Evolutionary conservation across 78 protist genomes (phyloP), one percentile per base, ranked within the genome.

Genomic region (Dictyostelium firmibasis): DNA sequence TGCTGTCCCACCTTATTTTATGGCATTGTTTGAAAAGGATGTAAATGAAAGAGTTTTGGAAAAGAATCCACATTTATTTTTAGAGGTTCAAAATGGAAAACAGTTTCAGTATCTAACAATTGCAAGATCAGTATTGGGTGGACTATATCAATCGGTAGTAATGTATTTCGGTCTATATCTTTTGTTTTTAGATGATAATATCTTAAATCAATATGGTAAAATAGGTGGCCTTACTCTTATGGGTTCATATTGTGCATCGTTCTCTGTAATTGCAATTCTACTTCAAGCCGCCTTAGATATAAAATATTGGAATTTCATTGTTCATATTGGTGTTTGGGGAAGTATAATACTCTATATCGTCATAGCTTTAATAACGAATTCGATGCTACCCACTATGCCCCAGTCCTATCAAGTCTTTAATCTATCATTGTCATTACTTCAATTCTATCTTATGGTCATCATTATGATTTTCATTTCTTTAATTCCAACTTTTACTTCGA

Each of bases 1-100:
- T 3, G 62, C 83, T 23, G 25, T 97, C 8, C 99, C 99, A 20
- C 92, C 92, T 4, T 33, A 83, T 36, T 20, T 91, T 4, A 35
- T 83, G 29, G 97, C 87, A 8, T 3, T 89, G 3, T 91, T 95
- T 81, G 81, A 87, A 44, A 87, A 86, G 31, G 96, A 83, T 38
- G 64, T 83, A 16, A 23, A 67, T 20, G 91, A 95, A 75, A 16
- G 16, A 67, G 20, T 31, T 23, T 84, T 92, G 23, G 81, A 41
- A 38, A 36, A 75, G 41, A 81, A 83, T 53, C 93, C 93, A 69
- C 16, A 43, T 50, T 6, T 93, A 60, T 93, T 84, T 35, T 18
- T 76, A 57, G 92, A 93, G 4, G 92, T 82, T 29, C 88, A 81
- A 78, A 29, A 41, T 33, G 29, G 74, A 20, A 47, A 84, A 11